Percentiles rank a stretch among this genome's conserved stretches.
phyloP scores from a whole-genome alignment of 208 protist species.

The Leishmania tropica region DNA sequence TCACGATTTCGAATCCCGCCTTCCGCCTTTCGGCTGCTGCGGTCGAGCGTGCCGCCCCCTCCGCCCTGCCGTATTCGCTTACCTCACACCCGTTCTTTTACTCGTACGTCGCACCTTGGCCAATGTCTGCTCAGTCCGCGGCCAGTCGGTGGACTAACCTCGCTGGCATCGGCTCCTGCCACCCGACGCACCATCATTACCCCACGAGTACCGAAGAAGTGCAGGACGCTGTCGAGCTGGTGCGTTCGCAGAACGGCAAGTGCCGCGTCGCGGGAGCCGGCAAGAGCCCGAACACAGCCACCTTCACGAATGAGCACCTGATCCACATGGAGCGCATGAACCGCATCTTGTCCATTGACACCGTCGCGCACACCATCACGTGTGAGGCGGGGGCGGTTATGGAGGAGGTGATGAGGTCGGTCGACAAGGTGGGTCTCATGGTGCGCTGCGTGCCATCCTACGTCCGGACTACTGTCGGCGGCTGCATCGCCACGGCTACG shows the following conservation, averaged over 20 bases:
- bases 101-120: background rate
- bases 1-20: background rate
- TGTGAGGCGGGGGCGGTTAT: conserved; percentile 58
- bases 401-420: conserved; percentile 48
- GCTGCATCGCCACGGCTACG: conserved; percentile 62
- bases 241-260: conserved; percentile 35
- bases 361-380: conserved; percentile 33
- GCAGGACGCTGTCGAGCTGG: conserved; percentile 21
- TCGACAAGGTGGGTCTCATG: conserved; percentile 57
- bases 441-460: conserved; percentile 71
- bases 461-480: conserved; percentile 62
- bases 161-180: conserved; percentile 54
- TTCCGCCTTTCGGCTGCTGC: background rate
- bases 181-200: conserved; percentile 53
- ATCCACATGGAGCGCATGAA: conserved; percentile 63
- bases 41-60: background rate
- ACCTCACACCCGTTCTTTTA: background rate
- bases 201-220: conserved; percentile 37
- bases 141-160: conserved; percentile 57
- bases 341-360: conserved; percentile 54
- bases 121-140: background rate
- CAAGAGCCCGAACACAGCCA: conserved; percentile 64
- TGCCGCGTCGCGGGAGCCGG: conserved; percentile 61
- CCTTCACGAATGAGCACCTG: conserved; percentile 58
- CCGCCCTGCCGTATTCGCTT: no score